Evolutionary conservation across 2,329 filamentous ascomycete genomes (phyloP), one percentile per base, ranked within the genome.

Genomic region (Aspergillus piperis): DNA sequence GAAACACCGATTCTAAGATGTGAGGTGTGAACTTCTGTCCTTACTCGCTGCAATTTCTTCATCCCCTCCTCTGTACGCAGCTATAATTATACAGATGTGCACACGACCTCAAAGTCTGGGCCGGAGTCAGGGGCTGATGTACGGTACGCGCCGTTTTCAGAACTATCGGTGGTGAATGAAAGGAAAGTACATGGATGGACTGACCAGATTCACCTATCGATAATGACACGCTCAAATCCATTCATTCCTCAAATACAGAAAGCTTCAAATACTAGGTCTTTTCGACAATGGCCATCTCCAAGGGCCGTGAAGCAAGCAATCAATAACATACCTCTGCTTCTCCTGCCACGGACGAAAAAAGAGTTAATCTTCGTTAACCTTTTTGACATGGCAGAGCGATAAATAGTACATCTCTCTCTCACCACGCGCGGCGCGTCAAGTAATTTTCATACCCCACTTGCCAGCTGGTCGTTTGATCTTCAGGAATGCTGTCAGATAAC

Each of bases 1-100:
- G 53, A 55, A 55, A 55, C 53, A 44, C 15, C 30, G n/a, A 47
- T 17, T 38, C 53, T 47, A 27, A 15, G 21, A 55, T 5, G 30
- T 39, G 47, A 50, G 36, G 23, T 50, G 23, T 50, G 5, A 50
- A n/a, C 23, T 17, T 8, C 17, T 10, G 19, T 55, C 53, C 53
- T 55, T 55, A 55, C 53, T 55, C 53, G 53, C 41, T 55, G 53
- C 53, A 47, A n/a, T 15, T 55, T 27, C 5, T 44, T 7, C n/a
- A 27, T 19, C 30, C 30, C 38, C n/a, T 5, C 32, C 32, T 36
- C 32, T 36, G 32, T 13, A 36, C 11, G 10, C 17, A 36, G 27
- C 53, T 47, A 44, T n/a, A 32, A 55, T 44, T 36, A 55, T 47
- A 19, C 8, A 23, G 17, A 39, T 8, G 47, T 32, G 47, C n/a